Evolutionary conservation across 495 filamentous ascomycete genomes (phyloP), one percentile per base, ranked within the genome.

Genomic region (Penicillium paradoxum): DNA sequence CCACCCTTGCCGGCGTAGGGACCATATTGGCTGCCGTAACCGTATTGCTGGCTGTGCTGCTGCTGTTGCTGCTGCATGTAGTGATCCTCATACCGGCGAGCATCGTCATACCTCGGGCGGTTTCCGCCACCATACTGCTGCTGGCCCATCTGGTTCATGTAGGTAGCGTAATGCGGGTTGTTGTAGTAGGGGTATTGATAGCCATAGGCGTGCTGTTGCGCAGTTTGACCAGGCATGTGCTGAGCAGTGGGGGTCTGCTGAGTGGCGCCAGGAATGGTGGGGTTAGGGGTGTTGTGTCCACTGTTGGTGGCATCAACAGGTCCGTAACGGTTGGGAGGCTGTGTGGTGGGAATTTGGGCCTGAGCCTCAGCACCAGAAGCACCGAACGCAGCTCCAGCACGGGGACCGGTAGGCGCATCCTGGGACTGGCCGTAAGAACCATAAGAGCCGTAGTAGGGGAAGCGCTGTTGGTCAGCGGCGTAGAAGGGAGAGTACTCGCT

Each of bases 211-310:
- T 51, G 49, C 49, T 51, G n/a, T n/a, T n/a, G 74, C 48, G 73
- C 73, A 32, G 47, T 73, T 57, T 84, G 82, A 44, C 72, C 79
- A 55, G 75, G 77, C 66, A 83, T 82, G 43, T 87, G 84, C 62
- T 84, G 83, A 49, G 79, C 73, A 47, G 82, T 79, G 11, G 77
- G 82, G 27, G 76, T 74, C 58, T 82, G 82, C 51, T 82, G 82
- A 45, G 84, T 84, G 53, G 86, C 85, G 24, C 73, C 79, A 55
- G 87, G 85, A 49, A 87, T 72, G 33, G 84, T 83, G 21, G 88
- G 90, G 67, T 92, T 92, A 7, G 91, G 90, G 5, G 92, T 96
- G 36, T 85, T 91, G 60, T 95, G 86, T 14, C 89, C 91, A 63
- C 87, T 91, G 69, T 83, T 86, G 66, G 89, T 87, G 36, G 87